Evolutionary conservation across 805 yeast genomes (phyloP), one percentile per base, ranked within the genome.

Genomic region (Lachancea thermotolerans): DNA sequence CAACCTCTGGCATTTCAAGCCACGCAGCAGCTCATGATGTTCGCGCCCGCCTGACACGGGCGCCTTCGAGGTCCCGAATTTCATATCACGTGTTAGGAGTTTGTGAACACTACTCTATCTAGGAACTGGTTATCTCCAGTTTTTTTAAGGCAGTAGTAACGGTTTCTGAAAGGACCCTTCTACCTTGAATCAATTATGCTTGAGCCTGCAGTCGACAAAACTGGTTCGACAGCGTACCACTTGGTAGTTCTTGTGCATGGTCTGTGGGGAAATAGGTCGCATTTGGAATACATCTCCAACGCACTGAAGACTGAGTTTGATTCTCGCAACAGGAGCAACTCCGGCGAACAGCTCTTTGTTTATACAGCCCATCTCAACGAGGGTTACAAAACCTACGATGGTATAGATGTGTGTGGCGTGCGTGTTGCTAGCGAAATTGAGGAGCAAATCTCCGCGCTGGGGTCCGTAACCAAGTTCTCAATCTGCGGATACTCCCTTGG

Each of bases 401-500:
- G 96, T 2, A 79, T 87, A 17, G 95, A 87, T 52, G 79, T 86
- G 25, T 86, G 93, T 57, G 95, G 95, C 1, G 70, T 79, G 41
- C 69, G 95, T 17, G 82, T 85, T 7, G 79, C 84, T 1, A 74
- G 74, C 43, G 95, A 88, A 62, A 79, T 88, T 40, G 60, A 68
- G 15, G 52, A 49, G 1, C 70, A 71, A 54, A 65, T 77, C 15
- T 51, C 54, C 30, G 33, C 17, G 29, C 21, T 50, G 49, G 51
- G 62, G 44, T 39, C 49, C 10, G 86, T 87, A 10, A 69, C 71
- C n/a, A 75, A 79, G 53, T 70, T 89, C 46, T 83, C 95, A 30
- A 68, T 89, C 25, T 74, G 83, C 2, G 95, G 96, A 1, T 89
- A 87, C 61, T 85, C 95, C 0, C 66, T 89, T 39, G 96, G 96